Conservation (phyloP, 208 protist species). For the Trypanosoma congolense region DNA sequence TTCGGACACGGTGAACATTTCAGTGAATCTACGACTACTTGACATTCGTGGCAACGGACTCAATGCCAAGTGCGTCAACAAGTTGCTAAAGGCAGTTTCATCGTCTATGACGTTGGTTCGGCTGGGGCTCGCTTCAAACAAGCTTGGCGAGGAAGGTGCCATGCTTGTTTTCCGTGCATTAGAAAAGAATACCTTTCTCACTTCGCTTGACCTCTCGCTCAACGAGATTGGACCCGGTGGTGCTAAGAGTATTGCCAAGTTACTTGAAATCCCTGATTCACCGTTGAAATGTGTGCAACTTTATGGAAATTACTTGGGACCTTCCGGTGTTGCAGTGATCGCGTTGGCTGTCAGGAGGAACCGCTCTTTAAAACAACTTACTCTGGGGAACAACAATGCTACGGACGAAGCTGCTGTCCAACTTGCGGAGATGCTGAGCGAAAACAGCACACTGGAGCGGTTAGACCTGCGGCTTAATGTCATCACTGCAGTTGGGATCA, state of each 20-base stretch:
- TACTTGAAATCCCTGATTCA: slow-evolving; percentile 45
- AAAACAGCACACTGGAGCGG: slow-evolving; percentile 61
- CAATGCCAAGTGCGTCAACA: slow-evolving; percentile 43
- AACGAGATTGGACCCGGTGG: slow-evolving; percentile 81
- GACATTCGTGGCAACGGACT: slow-evolving; percentile 86
- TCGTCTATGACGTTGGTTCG: slow-evolving; percentile 58
- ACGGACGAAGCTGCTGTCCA: slow-evolving; percentile 46
- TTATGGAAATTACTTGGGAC: slow-evolving; percentile 77
- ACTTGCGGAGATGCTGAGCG: slow-evolving; percentile 69
- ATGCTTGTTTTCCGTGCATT: slow-evolving; percentile 52
- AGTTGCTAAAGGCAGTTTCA: slow-evolving; percentile 71
- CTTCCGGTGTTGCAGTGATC: slow-evolving; percentile 39
- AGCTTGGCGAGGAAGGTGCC: slow-evolving; percentile 76
- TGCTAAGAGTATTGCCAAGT: slow-evolving; percentile 48
- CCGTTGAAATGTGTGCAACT: slow-evolving; percentile 51
- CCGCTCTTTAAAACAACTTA: slow-evolving; percentile 50
- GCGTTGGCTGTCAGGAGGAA: slow-evolving; percentile 54
- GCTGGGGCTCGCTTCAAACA: slow-evolving; percentile 66
- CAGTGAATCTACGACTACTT: slow-evolving; percentile 51
- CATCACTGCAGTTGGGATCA: slow-evolving; percentile 45
- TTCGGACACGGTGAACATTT: slow-evolving; percentile 70
- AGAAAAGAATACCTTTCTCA: slow-evolving; percentile 81
- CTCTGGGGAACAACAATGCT: slow-evolving; percentile 80
- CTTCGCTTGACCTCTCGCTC: slow-evolving; percentile 75
- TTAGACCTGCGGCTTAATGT: slow-evolving; percentile 81